These are phyloP conservation scores for Macrolepiota fuliginosa DNA, from an alignment of 768 basidiomycete species.

Conservation along the genomic window DNA sequence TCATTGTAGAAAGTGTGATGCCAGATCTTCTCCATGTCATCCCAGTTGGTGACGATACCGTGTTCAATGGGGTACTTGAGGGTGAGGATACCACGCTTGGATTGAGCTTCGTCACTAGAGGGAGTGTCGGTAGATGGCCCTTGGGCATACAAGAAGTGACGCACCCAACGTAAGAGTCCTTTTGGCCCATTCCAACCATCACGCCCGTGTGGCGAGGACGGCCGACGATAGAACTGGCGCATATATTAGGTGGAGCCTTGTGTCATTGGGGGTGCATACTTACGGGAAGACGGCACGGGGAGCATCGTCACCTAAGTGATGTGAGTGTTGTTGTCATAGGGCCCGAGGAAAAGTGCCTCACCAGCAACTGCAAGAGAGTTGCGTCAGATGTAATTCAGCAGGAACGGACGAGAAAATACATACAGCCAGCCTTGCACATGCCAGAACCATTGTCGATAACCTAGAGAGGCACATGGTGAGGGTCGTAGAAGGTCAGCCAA, in stretches of 20 bases:
- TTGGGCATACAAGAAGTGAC: constrained; percentile 19
- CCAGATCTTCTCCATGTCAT: constrained; percentile 99
- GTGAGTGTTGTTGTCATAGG: constrained; percentile 17
- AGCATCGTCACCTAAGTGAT: constrained; percentile 75
- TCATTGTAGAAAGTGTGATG: constrained; percentile 98
- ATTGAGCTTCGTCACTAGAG: constrained; percentile 89
- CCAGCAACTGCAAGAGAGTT: constrained; percentile 55
- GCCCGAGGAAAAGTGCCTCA: constrained; percentile 25
- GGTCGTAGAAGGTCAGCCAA: background rate
- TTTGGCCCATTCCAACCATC: constrained; percentile 97
- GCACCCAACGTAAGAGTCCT: constrained; percentile 95
- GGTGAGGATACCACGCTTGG: constrained; percentile 90
- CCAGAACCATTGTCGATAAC: constrained; percentile 95
- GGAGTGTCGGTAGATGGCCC: constrained; percentile 83
- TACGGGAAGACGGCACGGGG: constrained; percentile 95
- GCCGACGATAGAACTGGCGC: constrained; percentile 81
- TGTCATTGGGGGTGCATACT: constrained; percentile 37
- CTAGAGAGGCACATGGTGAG: constrained; percentile 30
- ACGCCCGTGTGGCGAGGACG: constrained; percentile 93
- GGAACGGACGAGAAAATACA: constrained; percentile 32
- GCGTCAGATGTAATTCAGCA: constrained; percentile 17
- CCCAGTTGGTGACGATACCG: constrained; percentile 98
- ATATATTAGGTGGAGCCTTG: constrained; percentile 7
- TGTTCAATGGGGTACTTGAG: constrained; percentile 93
- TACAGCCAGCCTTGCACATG: constrained; percentile 99